Base-by-base conservation (phyloP, 164 flowering plant species). In the Kalanchoe fedtschenkoi region DNA sequence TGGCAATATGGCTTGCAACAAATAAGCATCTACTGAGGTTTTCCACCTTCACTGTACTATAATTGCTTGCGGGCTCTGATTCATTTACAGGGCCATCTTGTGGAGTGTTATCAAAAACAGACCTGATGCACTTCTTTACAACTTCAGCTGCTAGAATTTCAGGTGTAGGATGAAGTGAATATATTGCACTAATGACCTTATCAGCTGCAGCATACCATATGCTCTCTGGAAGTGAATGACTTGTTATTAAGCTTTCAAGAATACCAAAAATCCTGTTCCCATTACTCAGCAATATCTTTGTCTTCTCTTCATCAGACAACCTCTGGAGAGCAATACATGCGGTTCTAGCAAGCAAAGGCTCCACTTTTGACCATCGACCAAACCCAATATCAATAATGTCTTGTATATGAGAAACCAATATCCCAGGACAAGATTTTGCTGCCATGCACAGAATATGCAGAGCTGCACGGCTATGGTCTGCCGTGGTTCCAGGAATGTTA, bases 321-420 rank as follows among this genome's bases (percentile, higher is more conserved):
- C 97, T 80, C 68, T 95, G 88, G 42, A 95, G 80, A 21, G 96
- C 96, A 74, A 82, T 54, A 66, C 99, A 90, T 67, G 97, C 85
- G n/a, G 83, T 84, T 73, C 93, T 81, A 28, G 97, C 97, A 62
- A 95, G 92, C 72, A 90, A 72, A 66, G 95, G 97, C 7, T 95
- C 99, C 64, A 83, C 80, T 71, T 84, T 88, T 32, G 99, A 89
- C 99, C 99, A 90, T 29, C 91, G 88, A 34, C 99, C 99, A 81
- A 95, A 95, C 37, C 99, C 99, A 69, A 95, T 91, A 65, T 90
- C 97, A 67, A 95, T 75, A 39, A 90, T 82, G 63, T 90, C 96
- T 70, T 85, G 96, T 70, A 90, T 44, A 68, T 87, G 97, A 61
- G 86, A 81, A 65, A 91, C 74, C 58, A 95, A 82, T 69, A 90